Evolutionary conservation across 1,284 basidiomycete genomes (phyloP).

Genomic region (Microbotryum violaceum): DNA sequence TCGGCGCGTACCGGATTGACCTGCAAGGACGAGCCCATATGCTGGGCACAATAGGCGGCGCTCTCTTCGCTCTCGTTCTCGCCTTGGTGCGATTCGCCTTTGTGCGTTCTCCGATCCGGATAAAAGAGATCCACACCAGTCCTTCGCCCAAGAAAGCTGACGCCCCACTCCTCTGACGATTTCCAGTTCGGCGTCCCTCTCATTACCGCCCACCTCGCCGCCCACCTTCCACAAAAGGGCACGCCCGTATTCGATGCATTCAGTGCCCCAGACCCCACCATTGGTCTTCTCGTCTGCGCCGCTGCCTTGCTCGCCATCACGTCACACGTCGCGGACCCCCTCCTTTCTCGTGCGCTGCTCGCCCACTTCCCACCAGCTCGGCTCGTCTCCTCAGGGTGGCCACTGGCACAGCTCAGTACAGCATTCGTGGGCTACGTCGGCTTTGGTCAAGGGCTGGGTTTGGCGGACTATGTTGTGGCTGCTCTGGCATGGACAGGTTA

Average conservation of each 20-base stretch:
- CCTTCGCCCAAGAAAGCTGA: no score
- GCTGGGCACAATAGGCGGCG: slow-evolving; percentile 1
- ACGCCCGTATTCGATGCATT: neutral
- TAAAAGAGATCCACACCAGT: no score
- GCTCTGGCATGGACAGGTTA: slow-evolving; percentile 29
- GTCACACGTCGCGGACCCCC: slow-evolving; percentile 27
- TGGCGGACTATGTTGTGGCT: slow-evolving; percentile 23
- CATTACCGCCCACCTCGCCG: neutral
- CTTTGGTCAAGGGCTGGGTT: slow-evolving; percentile 19
- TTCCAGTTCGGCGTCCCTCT: no score
- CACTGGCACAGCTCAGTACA: slow-evolving; percentile 15
- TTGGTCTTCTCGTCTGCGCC: slow-evolving; percentile 9
- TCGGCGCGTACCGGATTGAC: slow-evolving; percentile 5
- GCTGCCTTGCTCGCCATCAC: slow-evolving; percentile 24
- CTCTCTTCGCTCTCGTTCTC: neutral
- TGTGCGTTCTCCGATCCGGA: neutral
- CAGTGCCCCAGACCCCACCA: slow-evolving; percentile 1
- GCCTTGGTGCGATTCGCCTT: slow-evolving; percentile 1
- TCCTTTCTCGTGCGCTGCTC: slow-evolving; percentile 23
- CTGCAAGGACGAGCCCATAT: slow-evolving; percentile 15
- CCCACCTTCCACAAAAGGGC: neutral
- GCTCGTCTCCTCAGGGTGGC: slow-evolving; percentile 23
- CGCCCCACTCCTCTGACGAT: no score
- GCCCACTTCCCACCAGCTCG: slow-evolving; percentile 22
- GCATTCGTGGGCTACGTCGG: slow-evolving; percentile 30